phyloP scores from a whole-genome alignment of 2,329 filamentous ascomycete species.

The Aspergillus viridinutans region DNA sequence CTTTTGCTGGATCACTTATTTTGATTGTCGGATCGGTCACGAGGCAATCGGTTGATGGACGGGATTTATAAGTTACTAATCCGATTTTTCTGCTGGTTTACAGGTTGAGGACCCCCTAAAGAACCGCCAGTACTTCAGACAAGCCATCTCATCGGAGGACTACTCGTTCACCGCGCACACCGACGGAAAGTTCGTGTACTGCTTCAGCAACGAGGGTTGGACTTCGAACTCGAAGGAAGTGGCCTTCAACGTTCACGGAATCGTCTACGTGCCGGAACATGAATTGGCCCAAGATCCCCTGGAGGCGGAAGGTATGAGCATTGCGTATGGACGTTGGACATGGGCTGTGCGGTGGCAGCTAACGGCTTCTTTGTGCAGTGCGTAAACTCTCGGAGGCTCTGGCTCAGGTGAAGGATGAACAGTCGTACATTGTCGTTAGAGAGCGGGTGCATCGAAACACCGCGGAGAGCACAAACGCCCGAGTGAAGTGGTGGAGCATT shows the following conservation, averaged over 20 bases:
- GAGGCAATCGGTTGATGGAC: background rate
- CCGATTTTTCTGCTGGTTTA: conserved; percentile 9
- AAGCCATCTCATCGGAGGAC: conserved; percentile 81
- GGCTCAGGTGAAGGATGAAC: conserved; percentile 92
- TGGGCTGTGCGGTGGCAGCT: background rate
- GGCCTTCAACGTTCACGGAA: conserved; percentile 97
- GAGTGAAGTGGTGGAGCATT: conserved; percentile 99
- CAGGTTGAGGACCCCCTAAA: conserved; percentile 75
- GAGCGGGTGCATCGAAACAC: conserved; percentile 98
- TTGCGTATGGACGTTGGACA: background rate
- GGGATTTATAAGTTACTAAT: background rate
- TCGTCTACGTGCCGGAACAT: conserved; percentile 90
- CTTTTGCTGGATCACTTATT: conserved; percentile 2
- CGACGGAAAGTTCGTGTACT: conserved; percentile 92
- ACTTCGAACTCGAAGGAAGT: conserved; percentile 95
- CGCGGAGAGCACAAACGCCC: conserved; percentile 92
- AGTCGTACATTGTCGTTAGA: conserved; percentile 91
- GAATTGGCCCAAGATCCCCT: conserved; percentile 83
- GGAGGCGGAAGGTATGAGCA: conserved; percentile 72
- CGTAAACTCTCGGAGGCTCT: conserved; percentile 79
- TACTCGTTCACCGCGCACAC: conserved; percentile 80
- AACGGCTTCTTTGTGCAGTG: conserved; percentile 50
- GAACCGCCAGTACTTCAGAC: conserved; percentile 74
- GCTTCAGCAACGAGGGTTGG: conserved; percentile 99
- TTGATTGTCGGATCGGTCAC: background rate